Percentiles rank a stretch among this genome's conserved stretches.
Conservation (phyloP, 1,139 yeast genomes). For the Schwanniomyces etchellsii region DNA sequence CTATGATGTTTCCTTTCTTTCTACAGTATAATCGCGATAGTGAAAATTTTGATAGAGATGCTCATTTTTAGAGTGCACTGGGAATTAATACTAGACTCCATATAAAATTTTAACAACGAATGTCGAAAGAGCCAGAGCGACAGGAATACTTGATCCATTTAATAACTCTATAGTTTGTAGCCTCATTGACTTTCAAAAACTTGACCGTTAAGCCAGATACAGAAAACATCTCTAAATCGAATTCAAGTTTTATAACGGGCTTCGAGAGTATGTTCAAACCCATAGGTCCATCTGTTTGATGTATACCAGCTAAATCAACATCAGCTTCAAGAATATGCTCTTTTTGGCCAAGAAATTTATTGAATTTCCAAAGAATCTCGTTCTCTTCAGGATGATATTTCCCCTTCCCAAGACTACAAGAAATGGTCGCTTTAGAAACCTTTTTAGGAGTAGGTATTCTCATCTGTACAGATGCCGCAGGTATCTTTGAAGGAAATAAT, state of each 20-base stretch:
- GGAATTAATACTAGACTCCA: no score
- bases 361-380: constrained; percentile 63
- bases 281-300: constrained; percentile 9
- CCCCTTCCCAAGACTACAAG: constrained; percentile 59
- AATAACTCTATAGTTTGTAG: constrained; percentile 60
- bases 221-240: constrained; percentile 70
- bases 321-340: constrained; percentile 54
- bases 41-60: no score
- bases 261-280: constrained; percentile 47
- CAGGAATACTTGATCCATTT: constrained; percentile 85
- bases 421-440: constrained; percentile 44
- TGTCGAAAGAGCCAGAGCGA: constrained; percentile 74
- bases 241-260: constrained; percentile 74
- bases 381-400: constrained; percentile 65
- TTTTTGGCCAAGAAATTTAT: constrained; percentile 61
- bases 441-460: constrained; percentile 70
- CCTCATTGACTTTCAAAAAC: constrained; percentile 66
- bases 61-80: no score
- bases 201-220: constrained; percentile 74
- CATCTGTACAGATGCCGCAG: constrained; percentile 62
- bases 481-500: constrained; percentile 52
- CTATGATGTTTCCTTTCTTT: no score
- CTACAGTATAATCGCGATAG: no score
- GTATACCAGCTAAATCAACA: constrained; percentile 29
- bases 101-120: constrained; percentile 44